These are phyloP conservation scores for Entelexis sorbosivorans DNA, from an alignment of 1,139 yeast species.

Conservation along the genomic window DNA sequence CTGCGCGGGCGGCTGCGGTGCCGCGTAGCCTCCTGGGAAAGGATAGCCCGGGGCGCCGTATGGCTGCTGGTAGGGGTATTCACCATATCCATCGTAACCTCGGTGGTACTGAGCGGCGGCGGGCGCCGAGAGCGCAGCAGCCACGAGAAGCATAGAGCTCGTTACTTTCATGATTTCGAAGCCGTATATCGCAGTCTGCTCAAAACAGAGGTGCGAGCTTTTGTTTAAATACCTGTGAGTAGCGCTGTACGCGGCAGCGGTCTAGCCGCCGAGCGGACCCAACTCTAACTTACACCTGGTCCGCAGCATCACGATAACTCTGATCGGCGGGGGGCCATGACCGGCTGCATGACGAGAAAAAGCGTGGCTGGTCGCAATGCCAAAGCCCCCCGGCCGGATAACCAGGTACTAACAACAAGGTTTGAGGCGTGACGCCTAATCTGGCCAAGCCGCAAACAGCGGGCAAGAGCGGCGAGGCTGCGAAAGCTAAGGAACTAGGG, in stretches of 20 bases:
- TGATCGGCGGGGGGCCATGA: no score
- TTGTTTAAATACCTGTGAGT: no score
- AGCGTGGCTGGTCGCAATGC: no score
- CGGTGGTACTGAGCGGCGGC: neutral
- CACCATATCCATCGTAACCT: neutral
- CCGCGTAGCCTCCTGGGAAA: neutral
- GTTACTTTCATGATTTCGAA: neutral
- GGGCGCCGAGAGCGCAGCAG: neutral
- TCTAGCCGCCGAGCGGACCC: neutral
- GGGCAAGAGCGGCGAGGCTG: no score
- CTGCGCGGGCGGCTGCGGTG: neutral
- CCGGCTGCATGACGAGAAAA: no score
- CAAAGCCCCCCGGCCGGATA: no score
- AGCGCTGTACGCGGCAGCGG: neutral
- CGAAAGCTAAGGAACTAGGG: no score
- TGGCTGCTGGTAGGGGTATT: neutral
- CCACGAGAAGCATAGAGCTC: neutral
- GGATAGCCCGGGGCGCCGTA: neutral
- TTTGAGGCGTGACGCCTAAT: neutral
- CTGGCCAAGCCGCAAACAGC: no score
- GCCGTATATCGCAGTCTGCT: no score
- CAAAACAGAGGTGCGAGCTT: no score
- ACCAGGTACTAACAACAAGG: no score
- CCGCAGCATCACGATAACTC: neutral
- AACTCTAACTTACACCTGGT: neutral